A percentile compares a stretch with the other conserved stretches of the same genome.
These are phyloP conservation scores for Phyllachora maydis DNA, from an alignment of 2,329 filamentous ascomycete species.

Conservation along the genomic window DNA sequence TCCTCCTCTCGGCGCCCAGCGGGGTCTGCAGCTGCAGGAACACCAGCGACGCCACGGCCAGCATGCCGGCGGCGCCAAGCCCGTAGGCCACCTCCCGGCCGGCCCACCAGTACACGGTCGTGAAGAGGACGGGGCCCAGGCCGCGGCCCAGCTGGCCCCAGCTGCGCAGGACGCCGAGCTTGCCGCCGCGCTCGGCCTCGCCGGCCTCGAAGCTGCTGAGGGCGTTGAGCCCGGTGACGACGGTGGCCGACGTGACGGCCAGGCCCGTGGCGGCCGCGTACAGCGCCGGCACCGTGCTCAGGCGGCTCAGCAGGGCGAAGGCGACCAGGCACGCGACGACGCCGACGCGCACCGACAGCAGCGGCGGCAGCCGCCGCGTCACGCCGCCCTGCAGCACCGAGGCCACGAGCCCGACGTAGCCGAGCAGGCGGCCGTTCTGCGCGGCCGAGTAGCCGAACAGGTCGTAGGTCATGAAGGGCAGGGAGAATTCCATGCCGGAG, in stretches of 20 bases:
- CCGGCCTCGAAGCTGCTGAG: constrained; percentile 77
- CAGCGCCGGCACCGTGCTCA: constrained; percentile 46
- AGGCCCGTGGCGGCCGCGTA: constrained; percentile 70
- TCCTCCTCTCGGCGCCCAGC: too few relatives aligned
- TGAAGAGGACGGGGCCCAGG: constrained; percentile 75
- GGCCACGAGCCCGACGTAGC: constrained; percentile 78
- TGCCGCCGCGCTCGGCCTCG: constrained; percentile 62
- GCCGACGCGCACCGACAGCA: constrained; percentile 61
- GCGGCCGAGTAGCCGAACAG: constrained; percentile 67
- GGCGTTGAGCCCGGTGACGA: constrained; percentile 84
- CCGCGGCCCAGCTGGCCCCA: constrained; percentile 79
- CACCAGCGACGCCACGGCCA: constrained; percentile 49
- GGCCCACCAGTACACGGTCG: constrained; percentile 96
- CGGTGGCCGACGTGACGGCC: constrained; percentile 79
- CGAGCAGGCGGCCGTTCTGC: constrained; percentile 68
- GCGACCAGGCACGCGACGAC: constrained; percentile 57
- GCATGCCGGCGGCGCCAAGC: constrained; percentile 62
- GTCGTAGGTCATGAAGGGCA: constrained; percentile 94
- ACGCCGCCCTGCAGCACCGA: constrained; percentile 88
- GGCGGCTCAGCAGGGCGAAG: constrained; percentile 58
- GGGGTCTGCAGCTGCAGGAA: too few relatives aligned
- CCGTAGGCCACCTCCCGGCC: constrained; percentile 71
- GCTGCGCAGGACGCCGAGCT: constrained; percentile 63
- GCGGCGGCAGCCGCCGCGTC: constrained; percentile 63
- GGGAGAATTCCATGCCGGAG: constrained; percentile 92